Evolutionary conservation across 2,329 filamentous ascomycete genomes (phyloP), one percentile per base, ranked within the genome.

Genomic region (Zalaria obscura): DNA sequence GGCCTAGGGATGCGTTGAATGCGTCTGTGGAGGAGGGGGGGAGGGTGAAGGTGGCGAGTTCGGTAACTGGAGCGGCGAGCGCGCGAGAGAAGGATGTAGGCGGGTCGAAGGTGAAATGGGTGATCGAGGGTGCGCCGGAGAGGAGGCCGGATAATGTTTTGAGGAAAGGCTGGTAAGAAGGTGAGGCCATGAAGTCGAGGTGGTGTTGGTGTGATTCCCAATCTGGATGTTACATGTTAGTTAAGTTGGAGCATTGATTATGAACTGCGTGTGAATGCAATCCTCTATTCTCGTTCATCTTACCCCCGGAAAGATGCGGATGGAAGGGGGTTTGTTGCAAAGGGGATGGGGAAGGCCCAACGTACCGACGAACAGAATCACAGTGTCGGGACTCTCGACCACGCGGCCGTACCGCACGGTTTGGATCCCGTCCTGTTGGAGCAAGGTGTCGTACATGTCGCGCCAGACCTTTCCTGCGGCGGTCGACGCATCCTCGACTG

Each of bases 21-120:
- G n/a, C n/a, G n/a, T n/a, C n/a, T n/a, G n/a, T n/a, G n/a, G n/a
- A n/a, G n/a, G n/a, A 18, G 18, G 53, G 52, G 0, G 61, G 52
- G 45, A 72, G 68, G 47, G 65, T 63, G 27, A 69, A 57, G 0
- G 57, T 58, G 6, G 63, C 55, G 28, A 73, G 54, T 50, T 76
- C 72, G 1, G 70, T 72, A 2, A 71, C 57, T 2, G 70, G 68
- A n/a, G n/a, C n/a, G n/a, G n/a, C n/a, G n/a, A n/a, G n/a, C n/a
- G n/a, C n/a, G n/a, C n/a, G n/a, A n/a, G n/a, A n/a, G n/a, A n/a
- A n/a, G n/a, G n/a, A n/a, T n/a, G n/a, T n/a, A n/a, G n/a, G n/a
- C n/a, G n/a, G n/a, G n/a, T n/a, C n/a, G n/a, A n/a, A n/a, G n/a
- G n/a, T 49, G 41, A 55, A 51, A 50, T 68, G 65, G 39, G 53